These are phyloP conservation scores for Kwoniella dendrophila DNA, from an alignment of 768 basidiomycete genomes.

Conservation along the genomic window DNA sequence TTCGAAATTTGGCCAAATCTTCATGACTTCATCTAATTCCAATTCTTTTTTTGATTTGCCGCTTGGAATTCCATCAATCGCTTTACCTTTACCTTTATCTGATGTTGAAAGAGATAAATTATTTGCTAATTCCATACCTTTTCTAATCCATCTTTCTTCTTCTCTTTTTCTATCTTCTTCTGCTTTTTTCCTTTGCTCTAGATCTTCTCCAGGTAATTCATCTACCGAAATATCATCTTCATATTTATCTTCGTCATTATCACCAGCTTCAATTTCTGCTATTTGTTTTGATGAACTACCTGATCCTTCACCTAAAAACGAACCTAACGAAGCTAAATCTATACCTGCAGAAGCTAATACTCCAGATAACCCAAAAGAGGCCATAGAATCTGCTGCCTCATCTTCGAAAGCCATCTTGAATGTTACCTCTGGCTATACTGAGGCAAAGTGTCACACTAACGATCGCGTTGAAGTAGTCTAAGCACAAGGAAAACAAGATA, in stretches of 20 bases:
- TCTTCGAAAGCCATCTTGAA: slow-evolving; percentile 30
- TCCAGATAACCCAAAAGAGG: slow-evolving; percentile 31
- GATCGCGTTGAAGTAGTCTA: no score
- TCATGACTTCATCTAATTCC: slow-evolving; percentile 27
- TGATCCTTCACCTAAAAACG: slow-evolving; percentile 21
- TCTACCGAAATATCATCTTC: slow-evolving; percentile 33
- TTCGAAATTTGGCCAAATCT: slow-evolving; percentile 46
- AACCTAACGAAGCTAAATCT: slow-evolving; percentile 30
- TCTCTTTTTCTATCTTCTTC: slow-evolving; percentile 24
- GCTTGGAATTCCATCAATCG: background rate
- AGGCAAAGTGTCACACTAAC: no score
- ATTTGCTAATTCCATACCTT: slow-evolving; percentile 15
- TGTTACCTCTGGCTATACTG: no score
- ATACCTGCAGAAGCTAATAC: slow-evolving; percentile 37
- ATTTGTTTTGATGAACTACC: slow-evolving; percentile 23
- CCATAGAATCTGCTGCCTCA: slow-evolving; percentile 30
- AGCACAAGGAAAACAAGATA: background rate
- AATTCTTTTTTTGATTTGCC: slow-evolving; percentile 19
- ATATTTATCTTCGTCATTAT: slow-evolving; percentile 38
- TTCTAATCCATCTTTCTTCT: slow-evolving; percentile 23
- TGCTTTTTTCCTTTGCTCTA: slow-evolving; percentile 15
- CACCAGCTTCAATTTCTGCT: slow-evolving; percentile 40
- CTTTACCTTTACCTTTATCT: slow-evolving; percentile 12
- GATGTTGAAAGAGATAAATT: slow-evolving; percentile 4
- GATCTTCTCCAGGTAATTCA: slow-evolving; percentile 30